Conservation (phyloP, 495 filamentous ascomycete species). For the Terfezia boudieri region DNA sequence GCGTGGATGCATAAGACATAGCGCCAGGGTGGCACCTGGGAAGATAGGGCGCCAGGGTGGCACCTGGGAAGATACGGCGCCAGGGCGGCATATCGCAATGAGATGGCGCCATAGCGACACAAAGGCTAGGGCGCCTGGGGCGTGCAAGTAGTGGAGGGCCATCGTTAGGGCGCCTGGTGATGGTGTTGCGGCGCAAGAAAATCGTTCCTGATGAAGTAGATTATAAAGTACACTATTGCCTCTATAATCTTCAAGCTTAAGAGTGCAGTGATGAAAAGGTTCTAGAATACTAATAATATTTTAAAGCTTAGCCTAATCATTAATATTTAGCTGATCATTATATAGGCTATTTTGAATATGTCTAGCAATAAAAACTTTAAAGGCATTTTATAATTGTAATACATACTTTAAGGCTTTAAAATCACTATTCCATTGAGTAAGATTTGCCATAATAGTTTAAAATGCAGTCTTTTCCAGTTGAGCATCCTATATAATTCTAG, state of each 20-base stretch:
- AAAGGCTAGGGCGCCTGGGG: no score
- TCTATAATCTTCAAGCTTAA: neutral
- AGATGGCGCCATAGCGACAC: no score
- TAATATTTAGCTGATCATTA: neutral
- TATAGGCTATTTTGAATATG: neutral
- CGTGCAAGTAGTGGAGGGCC: no score
- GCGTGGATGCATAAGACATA: no score
- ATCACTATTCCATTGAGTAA: slow-evolving; percentile 6
- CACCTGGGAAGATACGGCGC: no score
- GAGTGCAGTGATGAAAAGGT: slow-evolving; percentile 1
- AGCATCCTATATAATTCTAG: neutral
- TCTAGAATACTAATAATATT: slow-evolving; percentile 1
- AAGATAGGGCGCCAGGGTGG: no score
- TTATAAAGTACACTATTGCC: neutral
- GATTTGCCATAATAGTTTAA: neutral
- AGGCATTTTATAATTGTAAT: slow-evolving; percentile 1
- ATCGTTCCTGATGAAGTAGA: no score
- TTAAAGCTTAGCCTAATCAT: slow-evolving; percentile 2
- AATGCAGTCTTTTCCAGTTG: neutral
- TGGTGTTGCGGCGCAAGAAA: no score
- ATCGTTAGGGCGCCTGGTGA: no score
- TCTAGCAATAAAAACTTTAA: slow-evolving; percentile 2
- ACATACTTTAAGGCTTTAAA: slow-evolving; percentile 1
- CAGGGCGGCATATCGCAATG: no score
- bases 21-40: no score